Percentiles rank a stretch among this genome's conserved stretches.
Evolutionary conservation across 805 yeast genomes (phyloP).

Genomic region (Wickerhamomyces queroliae): DNA sequence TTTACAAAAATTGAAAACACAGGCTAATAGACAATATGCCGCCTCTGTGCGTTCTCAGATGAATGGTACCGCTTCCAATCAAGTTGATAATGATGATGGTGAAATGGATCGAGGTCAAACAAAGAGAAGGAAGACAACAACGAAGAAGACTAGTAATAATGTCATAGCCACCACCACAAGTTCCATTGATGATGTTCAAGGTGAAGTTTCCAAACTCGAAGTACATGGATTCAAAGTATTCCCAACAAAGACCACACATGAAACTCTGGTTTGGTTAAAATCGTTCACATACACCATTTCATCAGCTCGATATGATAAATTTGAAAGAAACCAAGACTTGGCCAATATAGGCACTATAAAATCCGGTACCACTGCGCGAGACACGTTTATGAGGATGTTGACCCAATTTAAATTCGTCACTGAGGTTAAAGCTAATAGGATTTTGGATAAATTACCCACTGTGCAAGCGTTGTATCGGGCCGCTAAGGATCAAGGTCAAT

Average conservation of each 20-base stretch:
- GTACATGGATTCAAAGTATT: conserved; percentile 45
- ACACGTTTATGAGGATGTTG: conserved; percentile 43
- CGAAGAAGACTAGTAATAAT: conserved; percentile 3
- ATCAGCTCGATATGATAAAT: conserved; percentile 46
- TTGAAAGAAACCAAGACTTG: conserved; percentile 46
- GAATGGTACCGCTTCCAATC: background rate
- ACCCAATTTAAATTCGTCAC: conserved; percentile 57
- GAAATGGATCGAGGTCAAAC: conserved; percentile 1
- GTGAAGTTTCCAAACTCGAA: conserved; percentile 38
- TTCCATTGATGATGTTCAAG: conserved; percentile 29
- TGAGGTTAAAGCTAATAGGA: conserved; percentile 39
- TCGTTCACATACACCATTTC: conserved; percentile 54
- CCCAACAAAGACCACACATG: conserved; percentile 40
- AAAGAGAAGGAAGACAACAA: background rate
- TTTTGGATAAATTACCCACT: conserved; percentile 35
- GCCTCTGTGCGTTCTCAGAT: conserved; percentile 27
- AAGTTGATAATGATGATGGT: background rate
- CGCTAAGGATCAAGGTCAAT: conserved; percentile 23
- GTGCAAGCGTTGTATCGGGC: conserved; percentile 26
- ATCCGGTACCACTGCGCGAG: conserved; percentile 44
- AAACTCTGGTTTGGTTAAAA: conserved; percentile 45
- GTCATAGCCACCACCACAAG: conserved; percentile 3
- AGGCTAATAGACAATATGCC: conserved; percentile 41
- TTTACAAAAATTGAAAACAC: conserved; percentile 35
- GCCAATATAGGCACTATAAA: conserved; percentile 49